Conservation (phyloP, 208 protist species). For the Leptomonas pyrrhocoris region DNA sequence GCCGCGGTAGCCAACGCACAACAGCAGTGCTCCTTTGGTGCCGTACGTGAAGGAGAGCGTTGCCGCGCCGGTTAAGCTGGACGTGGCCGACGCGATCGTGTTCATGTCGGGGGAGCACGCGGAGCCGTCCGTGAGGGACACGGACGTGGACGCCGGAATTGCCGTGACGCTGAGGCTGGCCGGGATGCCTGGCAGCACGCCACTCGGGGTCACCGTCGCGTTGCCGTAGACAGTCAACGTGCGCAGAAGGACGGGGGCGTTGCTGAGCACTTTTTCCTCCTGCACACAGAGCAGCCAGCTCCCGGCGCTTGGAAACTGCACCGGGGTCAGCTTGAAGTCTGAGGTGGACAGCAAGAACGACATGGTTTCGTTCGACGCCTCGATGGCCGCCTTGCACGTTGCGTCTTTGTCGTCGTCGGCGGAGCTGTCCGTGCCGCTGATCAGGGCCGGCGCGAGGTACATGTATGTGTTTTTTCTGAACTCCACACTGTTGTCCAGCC, state of each 20-base stretch:
- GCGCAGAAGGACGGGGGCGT: conserved; percentile 33
- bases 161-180: conserved; percentile 35
- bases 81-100: conserved; percentile 33
- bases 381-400: conserved; percentile 23
- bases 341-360: conserved; percentile 25
- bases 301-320: conserved; percentile 43
- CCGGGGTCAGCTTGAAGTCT: conserved; percentile 23
- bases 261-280: conserved; percentile 28
- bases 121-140: conserved; percentile 22
- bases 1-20: conserved; percentile 66
- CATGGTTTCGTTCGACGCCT: conserved; percentile 21
- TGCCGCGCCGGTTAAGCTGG: conserved; percentile 35
- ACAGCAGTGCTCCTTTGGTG: conserved; percentile 21
- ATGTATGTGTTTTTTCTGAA: conserved; percentile 44
- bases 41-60: conserved; percentile 27
- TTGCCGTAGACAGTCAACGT: conserved; percentile 54
- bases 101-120: conserved; percentile 26
- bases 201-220: conserved; percentile 36
- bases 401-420: neutral
- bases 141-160: conserved; percentile 40
- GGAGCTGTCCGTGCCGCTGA: neutral
- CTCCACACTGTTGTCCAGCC: conserved; percentile 43
- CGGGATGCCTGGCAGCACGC: conserved; percentile 38
- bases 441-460: conserved; percentile 27
- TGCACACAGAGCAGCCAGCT: conserved; percentile 59